phyloP scores from a whole-genome alignment of 176 grass and related monocot genomes.

The Pontederia paniculata region DNA sequence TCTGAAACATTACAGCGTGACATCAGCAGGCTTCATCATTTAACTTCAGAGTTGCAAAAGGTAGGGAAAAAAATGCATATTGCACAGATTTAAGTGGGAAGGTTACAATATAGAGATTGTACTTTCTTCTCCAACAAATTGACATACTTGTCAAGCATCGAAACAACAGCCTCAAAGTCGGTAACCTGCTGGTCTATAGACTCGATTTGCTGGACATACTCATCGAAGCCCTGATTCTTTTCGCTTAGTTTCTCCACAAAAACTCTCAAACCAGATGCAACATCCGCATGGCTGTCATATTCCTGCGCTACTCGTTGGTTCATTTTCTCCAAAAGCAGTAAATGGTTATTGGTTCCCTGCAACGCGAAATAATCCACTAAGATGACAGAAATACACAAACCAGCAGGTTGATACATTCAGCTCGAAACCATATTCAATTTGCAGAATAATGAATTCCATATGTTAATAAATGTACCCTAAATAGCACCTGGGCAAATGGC shows the following conservation, averaged over 20 bases:
- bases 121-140: conserved; percentile 82
- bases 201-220: conserved; percentile 59
- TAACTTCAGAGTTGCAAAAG: too few relatives aligned
- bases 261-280: conserved; percentile 71
- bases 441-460: too few relatives aligned
- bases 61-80: too few relatives aligned
- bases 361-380: conserved; percentile 8
- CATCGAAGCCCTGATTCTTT: conserved; percentile 59
- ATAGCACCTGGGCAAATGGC: too few relatives aligned
- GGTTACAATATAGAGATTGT: conserved; percentile 34
- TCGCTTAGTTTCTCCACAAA: conserved; percentile 82
- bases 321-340: conserved; percentile 75
- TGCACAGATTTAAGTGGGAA: conserved; percentile 9
- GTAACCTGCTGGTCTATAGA: conserved; percentile 68
- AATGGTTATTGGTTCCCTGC: conserved; percentile 77
- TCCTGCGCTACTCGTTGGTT: conserved; percentile 49
- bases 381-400: not conserved
- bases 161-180: conserved; percentile 86
- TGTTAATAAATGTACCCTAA: too few relatives aligned
- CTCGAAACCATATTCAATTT: too few relatives aligned
- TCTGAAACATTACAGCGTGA: too few relatives aligned
- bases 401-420: too few relatives aligned
- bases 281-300: conserved; percentile 63
- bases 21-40: too few relatives aligned
- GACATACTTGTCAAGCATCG: conserved; percentile 75